Percentiles rank a stretch among this genome's conserved stretches.
Evolutionary conservation across 1,284 basidiomycete genomes (phyloP).

Genomic region (Marasmius tenuissimus): DNA sequence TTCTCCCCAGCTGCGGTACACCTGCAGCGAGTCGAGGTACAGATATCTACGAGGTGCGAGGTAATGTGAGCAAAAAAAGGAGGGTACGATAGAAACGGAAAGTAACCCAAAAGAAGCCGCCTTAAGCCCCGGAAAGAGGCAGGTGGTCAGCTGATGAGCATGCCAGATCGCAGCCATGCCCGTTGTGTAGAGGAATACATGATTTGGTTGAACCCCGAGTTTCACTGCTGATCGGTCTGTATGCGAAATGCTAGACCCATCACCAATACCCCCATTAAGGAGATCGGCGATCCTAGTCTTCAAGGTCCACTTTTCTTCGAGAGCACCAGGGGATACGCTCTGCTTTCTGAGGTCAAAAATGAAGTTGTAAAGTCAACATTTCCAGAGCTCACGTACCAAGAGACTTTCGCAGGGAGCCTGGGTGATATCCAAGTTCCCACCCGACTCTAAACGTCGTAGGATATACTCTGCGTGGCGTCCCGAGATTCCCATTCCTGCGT

Average conservation of each 20-base stretch:
- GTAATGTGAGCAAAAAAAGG: slow-evolving; percentile 1
- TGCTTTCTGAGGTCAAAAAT: slow-evolving; percentile 46
- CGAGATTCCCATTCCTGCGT: slow-evolving; percentile 88
- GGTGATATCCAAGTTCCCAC: slow-evolving; percentile 20
- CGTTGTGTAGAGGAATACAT: slow-evolving; percentile 85
- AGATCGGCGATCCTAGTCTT: neutral
- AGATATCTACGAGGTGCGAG: slow-evolving; percentile 72
- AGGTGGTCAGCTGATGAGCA: slow-evolving; percentile 76
- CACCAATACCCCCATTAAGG: slow-evolving; percentile 27
- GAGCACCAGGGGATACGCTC: neutral
- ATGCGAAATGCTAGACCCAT: neutral
- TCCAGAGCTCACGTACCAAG: slow-evolving; percentile 62
- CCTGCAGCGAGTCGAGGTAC: slow-evolving; percentile 95
- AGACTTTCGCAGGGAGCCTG: slow-evolving; percentile 27
- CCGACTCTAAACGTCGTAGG: slow-evolving; percentile 61
- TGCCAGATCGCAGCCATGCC: slow-evolving; percentile 96
- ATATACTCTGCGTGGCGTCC: slow-evolving; percentile 86
- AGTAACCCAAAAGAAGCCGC: slow-evolving; percentile 88
- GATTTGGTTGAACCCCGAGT: slow-evolving; percentile 66
- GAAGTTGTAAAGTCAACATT: slow-evolving; percentile 29
- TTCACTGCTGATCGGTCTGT: slow-evolving; percentile 47
- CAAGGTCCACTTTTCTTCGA: neutral
- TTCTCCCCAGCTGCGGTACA: slow-evolving; percentile 93
- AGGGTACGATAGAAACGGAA: slow-evolving; percentile 22
- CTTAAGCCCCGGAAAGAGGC: slow-evolving; percentile 58